Evolutionary conservation across 2,329 filamentous ascomycete genomes (phyloP).

Genomic region (Daldinia eschscholtzii): DNA sequence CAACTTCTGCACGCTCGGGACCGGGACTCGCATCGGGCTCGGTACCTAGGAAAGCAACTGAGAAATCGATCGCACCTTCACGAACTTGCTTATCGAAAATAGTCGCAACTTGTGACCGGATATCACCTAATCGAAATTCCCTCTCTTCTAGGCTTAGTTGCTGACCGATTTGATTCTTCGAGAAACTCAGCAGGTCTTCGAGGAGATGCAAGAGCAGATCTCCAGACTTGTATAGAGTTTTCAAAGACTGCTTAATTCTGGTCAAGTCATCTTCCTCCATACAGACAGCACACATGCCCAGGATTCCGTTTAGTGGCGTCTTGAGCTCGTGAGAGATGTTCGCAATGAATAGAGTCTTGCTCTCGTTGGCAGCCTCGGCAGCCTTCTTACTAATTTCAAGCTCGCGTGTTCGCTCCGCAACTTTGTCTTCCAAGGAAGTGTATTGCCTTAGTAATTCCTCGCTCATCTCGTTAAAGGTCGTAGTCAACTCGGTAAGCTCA

Average conservation of each 20-base stretch:
- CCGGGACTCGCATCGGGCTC: slow-evolving; percentile 52
- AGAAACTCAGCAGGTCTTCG: slow-evolving; percentile 91
- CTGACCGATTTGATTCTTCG: slow-evolving; percentile 93
- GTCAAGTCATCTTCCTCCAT: slow-evolving; percentile 89
- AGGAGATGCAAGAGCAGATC: slow-evolving; percentile 87
- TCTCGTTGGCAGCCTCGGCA: slow-evolving; percentile 94
- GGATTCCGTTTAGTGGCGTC: slow-evolving; percentile 93
- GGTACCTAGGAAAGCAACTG: slow-evolving; percentile 76
- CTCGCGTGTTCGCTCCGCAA: slow-evolving; percentile 84
- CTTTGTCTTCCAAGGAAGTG: slow-evolving; percentile 83
- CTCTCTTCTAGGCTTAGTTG: slow-evolving; percentile 84
- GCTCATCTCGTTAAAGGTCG: slow-evolving; percentile 93
- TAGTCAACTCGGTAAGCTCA: slow-evolving; percentile 84
- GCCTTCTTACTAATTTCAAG: slow-evolving; percentile 91
- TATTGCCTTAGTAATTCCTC: slow-evolving; percentile 92
- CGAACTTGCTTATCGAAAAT: slow-evolving; percentile 93
- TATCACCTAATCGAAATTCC: slow-evolving; percentile 86
- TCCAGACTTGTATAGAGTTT: slow-evolving; percentile 89
- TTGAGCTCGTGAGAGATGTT: slow-evolving; percentile 92
- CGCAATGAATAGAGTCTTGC: slow-evolving; percentile 97
- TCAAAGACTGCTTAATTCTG: slow-evolving; percentile 84
- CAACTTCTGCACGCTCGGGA: slow-evolving; percentile 54
- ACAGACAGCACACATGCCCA: slow-evolving; percentile 93
- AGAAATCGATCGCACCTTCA: slow-evolving; percentile 80
- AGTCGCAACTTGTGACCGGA: slow-evolving; percentile 82